phyloP scores from a whole-genome alignment of 176 grass and related monocot genomes.

The Hordeum vulgare region DNA sequence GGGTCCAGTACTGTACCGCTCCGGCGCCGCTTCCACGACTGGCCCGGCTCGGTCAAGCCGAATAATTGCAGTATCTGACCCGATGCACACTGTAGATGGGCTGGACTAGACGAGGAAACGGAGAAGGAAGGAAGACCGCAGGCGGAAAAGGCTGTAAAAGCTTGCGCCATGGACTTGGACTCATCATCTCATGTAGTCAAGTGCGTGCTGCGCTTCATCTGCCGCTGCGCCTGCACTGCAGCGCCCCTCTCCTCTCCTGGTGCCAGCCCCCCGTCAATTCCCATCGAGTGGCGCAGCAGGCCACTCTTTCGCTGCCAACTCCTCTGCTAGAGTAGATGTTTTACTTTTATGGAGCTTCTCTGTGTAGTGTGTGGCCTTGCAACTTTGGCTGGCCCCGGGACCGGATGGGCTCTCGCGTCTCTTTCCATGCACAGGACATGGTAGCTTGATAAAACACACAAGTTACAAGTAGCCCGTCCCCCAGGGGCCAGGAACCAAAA shows the following conservation, averaged over 20 bases:
- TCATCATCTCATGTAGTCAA: constrained; percentile 23
- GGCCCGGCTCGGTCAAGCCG: neutral
- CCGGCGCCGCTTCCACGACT: neutral
- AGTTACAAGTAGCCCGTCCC: neutral
- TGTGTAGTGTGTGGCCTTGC: neutral
- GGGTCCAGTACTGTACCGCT: neutral
- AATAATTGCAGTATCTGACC: constrained; percentile 43
- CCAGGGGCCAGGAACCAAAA: neutral
- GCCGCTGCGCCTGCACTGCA: neutral
- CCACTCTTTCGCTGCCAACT: neutral
- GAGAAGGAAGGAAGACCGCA: neutral
- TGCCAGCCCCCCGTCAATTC: constrained; percentile 10
- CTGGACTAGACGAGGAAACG: constrained; percentile 10
- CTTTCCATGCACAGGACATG: neutral
- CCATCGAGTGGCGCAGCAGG: neutral
- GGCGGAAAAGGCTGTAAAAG: constrained; percentile 22
- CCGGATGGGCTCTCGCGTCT: neutral
- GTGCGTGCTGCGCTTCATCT: neutral
- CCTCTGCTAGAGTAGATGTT: neutral
- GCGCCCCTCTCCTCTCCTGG: too few relatives aligned
- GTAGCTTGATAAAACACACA: neutral
- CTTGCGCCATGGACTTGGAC: constrained; percentile 17
- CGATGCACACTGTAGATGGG: constrained; percentile 9
- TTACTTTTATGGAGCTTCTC: constrained; percentile 16
- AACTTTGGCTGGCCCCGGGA: neutral